These are phyloP conservation scores for Trametes sp. DNA, from an alignment of 1,284 basidiomycete species.

Conservation along the genomic window DNA sequence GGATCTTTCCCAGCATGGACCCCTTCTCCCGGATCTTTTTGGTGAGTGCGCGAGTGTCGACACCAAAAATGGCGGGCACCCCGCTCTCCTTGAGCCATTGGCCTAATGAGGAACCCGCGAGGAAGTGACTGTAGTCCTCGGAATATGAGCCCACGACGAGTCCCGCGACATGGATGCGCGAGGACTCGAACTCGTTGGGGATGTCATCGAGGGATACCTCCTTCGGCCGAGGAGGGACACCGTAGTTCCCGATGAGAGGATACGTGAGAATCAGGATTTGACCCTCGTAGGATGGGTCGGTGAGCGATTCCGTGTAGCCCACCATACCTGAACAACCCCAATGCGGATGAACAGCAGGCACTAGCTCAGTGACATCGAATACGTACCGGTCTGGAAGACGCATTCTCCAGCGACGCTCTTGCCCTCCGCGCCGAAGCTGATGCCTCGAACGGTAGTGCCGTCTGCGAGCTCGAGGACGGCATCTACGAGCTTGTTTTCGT, in stretches of 20 bases:
- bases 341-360: slow-evolving; percentile 12
- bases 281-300: slow-evolving; percentile 98
- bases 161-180: slow-evolving; percentile 91
- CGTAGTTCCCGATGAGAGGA: slow-evolving; percentile 97
- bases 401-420: slow-evolving; percentile 98
- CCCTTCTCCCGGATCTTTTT: slow-evolving; percentile 97
- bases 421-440: slow-evolving; percentile 92
- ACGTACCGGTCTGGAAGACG: slow-evolving; percentile 98
- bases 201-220: slow-evolving; percentile 65
- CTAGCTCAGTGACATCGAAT: slow-evolving; percentile 9
- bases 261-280: slow-evolving; percentile 99
- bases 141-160: slow-evolving; percentile 96
- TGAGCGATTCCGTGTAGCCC: slow-evolving; percentile 98
- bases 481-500: slow-evolving; percentile 47
- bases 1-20: slow-evolving; percentile 87
- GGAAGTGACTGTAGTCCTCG: slow-evolving; percentile 94
- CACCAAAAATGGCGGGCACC: slow-evolving; percentile 94
- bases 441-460: slow-evolving; percentile 88
- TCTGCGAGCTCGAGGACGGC: slow-evolving; percentile 92
- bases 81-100: slow-evolving; percentile 96
- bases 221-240: slow-evolving; percentile 84
- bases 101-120: slow-evolving; percentile 89
- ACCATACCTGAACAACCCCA: slow-evolving; percentile 83
- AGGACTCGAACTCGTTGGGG: slow-evolving; percentile 91
- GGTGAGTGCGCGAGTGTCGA: slow-evolving; percentile 97